Evolutionary conservation across 495 filamentous ascomycete species (phyloP), one percentile per base, ranked within the genome.

Genomic region (Paragyromitra xinjiangensis): DNA sequence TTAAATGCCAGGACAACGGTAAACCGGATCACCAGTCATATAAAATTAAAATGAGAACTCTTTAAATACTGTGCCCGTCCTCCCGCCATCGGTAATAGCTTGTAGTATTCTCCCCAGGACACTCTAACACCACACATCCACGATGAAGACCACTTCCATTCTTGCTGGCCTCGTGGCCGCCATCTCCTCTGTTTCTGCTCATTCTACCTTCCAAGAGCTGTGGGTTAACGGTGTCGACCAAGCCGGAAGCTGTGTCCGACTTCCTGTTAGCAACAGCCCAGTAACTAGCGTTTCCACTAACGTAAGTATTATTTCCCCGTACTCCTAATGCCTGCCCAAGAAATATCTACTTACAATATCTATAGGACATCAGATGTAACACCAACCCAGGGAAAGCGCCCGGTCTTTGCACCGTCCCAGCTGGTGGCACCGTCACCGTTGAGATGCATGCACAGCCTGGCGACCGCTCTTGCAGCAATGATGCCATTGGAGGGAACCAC

Each of bases 361-460:
- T 14, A 45, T 44, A 79, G 77, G 85, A 86, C 58, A 85, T 87
- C 34, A 84, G 83, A 67, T 87, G 85, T 73, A 78, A 67, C 22
- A 50, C 48, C 58, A 83, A 82, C 2, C 29, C 29, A 34, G 29
- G 29, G 29, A 34, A 34, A 34, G 29, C 29, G 4, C 29, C 71
- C 1, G 82, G 75, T 14, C 85, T 87, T 77, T 88, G 87, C 78
- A 76, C 83, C 48, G 85, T 88, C 61, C 50, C 66, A 3, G 84
- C 83, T 40, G 86, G 86, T 19, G 78, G 73, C 7, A 82, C 81
- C 19, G 85, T 87, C 64, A 87, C 85, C 2, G 81, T 87, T 44
- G 86, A 87, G 66, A 87, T 87, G 86, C 86, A 87, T 83, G 75
- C 71, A 69, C 86, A 87, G 81, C 85, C 86, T 39, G 85, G 84